phyloP scores from a whole-genome alignment of 1,284 basidiomycete species.

The Cutaneotrichosporon sp. region DNA sequence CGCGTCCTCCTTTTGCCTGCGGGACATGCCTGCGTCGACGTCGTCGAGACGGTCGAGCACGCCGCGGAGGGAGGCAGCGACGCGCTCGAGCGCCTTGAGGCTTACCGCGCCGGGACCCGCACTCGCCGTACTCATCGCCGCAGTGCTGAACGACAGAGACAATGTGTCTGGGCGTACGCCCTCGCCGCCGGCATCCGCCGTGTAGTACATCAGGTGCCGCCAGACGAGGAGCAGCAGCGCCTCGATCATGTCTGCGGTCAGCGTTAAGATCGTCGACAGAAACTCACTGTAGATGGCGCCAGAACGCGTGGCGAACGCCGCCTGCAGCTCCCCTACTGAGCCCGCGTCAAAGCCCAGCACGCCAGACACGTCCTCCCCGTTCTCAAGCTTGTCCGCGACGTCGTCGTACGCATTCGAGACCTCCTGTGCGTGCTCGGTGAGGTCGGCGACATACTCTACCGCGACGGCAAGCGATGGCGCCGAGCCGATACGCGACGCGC shows the following conservation, averaged over 20 bases:
- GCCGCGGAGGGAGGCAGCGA: conserved; percentile 36
- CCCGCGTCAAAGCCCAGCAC: conserved; percentile 8
- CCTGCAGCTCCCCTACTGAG: conserved; percentile 15
- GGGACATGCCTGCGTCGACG: conserved; percentile 39
- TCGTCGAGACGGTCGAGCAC: conserved; percentile 43
- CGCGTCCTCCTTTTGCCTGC: conserved; percentile 20
- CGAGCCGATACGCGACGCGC: conserved; percentile 19
- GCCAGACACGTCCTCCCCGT: conserved; percentile 20
- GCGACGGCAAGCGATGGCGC: conserved; percentile 32
- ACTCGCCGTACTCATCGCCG: conserved; percentile 9
- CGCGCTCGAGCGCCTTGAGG: conserved; percentile 33
- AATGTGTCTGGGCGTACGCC: conserved; percentile 33
- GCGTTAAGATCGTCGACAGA: neutral
- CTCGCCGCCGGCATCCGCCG: conserved; percentile 37
- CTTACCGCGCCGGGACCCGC: conserved; percentile 10
- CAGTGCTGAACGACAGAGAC: conserved; percentile 25
- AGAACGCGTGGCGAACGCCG: conserved; percentile 4
- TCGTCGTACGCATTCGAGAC: conserved; percentile 28
- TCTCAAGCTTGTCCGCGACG: conserved; percentile 23
- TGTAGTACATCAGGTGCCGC: conserved; percentile 65
- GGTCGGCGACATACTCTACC: conserved; percentile 30
- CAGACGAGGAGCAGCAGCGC: conserved; percentile 77
- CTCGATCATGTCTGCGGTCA: conserved; percentile 62
- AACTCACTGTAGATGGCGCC: conserved; percentile 13
- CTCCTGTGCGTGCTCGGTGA: conserved; percentile 33